These are phyloP conservation scores for Yamadazyma oceani DNA, from an alignment of 1,139 yeast genomes.

Conservation along the genomic window DNA sequence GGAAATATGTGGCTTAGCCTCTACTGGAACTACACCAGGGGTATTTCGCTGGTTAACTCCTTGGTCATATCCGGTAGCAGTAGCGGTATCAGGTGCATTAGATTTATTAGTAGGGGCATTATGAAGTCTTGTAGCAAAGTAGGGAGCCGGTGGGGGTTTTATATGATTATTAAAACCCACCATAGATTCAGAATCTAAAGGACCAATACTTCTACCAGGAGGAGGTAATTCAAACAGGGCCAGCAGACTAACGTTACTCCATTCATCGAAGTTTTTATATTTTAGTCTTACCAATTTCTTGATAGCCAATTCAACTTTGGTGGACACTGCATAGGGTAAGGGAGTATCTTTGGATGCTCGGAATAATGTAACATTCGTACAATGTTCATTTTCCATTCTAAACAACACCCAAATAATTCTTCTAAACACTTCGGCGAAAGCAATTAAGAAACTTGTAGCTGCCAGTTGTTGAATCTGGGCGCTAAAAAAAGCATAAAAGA, in stretches of 20 bases:
- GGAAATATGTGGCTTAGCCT: conserved; percentile 3
- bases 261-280: conserved; percentile 17
- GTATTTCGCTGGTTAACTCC: background rate
- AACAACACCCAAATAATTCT: conserved; percentile 87
- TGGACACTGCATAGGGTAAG: conserved; percentile 66
- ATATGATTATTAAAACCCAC: conserved; percentile 7
- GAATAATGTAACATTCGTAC: conserved; percentile 79
- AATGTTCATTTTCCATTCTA: conserved; percentile 95
- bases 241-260: conserved; percentile 10
- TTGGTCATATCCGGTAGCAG: background rate
- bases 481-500: conserved; percentile 74
- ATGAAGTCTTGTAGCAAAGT: background rate
- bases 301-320: conserved; percentile 39
- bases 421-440: conserved; percentile 76
- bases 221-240: conserved; percentile 14
- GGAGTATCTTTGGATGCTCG: conserved; percentile 87
- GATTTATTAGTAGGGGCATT: background rate
- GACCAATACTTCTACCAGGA: conserved; percentile 7
- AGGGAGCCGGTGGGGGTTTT: background rate
- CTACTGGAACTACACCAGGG: conserved; percentile 3
- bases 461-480: conserved; percentile 85
- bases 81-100: background rate
- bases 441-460: conserved; percentile 80
- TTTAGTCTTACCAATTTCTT: conserved; percentile 39
- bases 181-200: conserved; percentile 10